Percentiles rank a stretch among this genome's conserved stretches.
Evolutionary conservation across 345 rosid species (phyloP).

Genomic region (Arabidopsis suecica): DNA sequence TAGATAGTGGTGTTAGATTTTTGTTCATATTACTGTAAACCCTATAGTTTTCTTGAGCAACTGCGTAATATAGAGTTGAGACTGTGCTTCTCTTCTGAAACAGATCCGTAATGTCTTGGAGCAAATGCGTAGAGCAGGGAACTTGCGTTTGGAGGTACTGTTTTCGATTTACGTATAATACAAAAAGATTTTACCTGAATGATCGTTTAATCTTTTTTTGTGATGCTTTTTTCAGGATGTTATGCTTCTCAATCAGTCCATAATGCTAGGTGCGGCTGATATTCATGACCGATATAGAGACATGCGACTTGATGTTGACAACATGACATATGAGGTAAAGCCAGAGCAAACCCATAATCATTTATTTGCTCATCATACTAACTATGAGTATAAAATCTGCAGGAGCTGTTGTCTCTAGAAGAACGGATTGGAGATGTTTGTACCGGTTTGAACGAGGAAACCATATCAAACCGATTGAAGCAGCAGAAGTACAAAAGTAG

Average conservation of each 20-base stretch:
- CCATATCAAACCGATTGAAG: constrained; percentile 55
- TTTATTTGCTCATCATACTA: neutral
- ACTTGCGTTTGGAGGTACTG: constrained; percentile 77
- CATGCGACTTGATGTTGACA: constrained; percentile 97
- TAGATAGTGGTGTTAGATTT: neutral
- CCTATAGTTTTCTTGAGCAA: constrained; percentile 1
- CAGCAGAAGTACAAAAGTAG: constrained; percentile 47
- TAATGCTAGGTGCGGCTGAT: constrained; percentile 64
- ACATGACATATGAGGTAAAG: constrained; percentile 94
- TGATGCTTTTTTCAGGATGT: constrained; percentile 61
- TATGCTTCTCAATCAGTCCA: constrained; percentile 81
- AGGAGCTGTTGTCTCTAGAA: constrained; percentile 89
- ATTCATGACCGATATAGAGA: constrained; percentile 83
- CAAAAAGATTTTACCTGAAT: neutral
- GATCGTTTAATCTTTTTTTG: neutral
- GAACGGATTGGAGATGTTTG: constrained; percentile 91
- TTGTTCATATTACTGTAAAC: constrained; percentile 14
- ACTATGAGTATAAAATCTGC: constrained; percentile 16
- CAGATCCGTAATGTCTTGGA: constrained; percentile 82
- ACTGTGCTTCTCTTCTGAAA: constrained; percentile 39
- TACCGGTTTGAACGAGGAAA: constrained; percentile 85
- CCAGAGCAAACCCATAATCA: neutral
- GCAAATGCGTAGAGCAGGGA: constrained; percentile 83
- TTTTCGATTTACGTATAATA: constrained; percentile 19
- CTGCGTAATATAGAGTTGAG: constrained; percentile 32